Base-by-base conservation (phyloP, 2,329 filamentous ascomycete species). In the Amauroascus verrucosus region DNA sequence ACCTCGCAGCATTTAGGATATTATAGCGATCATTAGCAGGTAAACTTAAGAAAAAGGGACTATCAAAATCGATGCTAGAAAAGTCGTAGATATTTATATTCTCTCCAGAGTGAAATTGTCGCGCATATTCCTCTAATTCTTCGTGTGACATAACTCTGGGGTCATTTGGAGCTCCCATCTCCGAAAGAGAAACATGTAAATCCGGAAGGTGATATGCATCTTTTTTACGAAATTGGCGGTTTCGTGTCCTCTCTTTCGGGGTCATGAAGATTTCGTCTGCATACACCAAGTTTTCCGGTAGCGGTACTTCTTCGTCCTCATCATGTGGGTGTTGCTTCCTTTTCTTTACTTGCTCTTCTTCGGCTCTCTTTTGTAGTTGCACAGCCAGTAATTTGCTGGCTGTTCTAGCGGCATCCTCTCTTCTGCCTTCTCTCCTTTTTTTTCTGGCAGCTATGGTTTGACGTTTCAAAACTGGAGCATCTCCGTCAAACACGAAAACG, bases 401-500 rank as follows among this genome's bases (percentile, higher is more conserved):
- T 1, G 93, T 98, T 57, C 86, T 78, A 1, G 85, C 84, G 1
- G 93, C 93, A 86, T 98, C 93, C 59, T 98, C 93, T 45, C 90
- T 79, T 55, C 90, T 78, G 0, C 91, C 93, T 66, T 98, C 93
- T 33, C 93, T 79, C 56, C 89, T 78, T 56, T 79, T 79, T 67
- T 90, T 89, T 40, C 93, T 78, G 49, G 78, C 81, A 56, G 82
- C 82, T 56, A 98, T 90, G 0, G 93, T 98, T 67, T 94, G 86
- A 54, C 91, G 79, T 74, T 98, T 98, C 58, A 98, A 77, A 2
- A 82, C 77, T 0, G 94, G 94, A 0, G 93, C 94, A 41, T 91
- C 93, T 56, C 94, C 93, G 71, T 98, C 93, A 67, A 98, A 98
- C 13, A 98, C 90, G 68, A 98, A 98, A 43, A 98, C 89, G 0